Conservation (phyloP, 495 filamentous ascomycete species). For the Staphylotrichum longicolle region DNA sequence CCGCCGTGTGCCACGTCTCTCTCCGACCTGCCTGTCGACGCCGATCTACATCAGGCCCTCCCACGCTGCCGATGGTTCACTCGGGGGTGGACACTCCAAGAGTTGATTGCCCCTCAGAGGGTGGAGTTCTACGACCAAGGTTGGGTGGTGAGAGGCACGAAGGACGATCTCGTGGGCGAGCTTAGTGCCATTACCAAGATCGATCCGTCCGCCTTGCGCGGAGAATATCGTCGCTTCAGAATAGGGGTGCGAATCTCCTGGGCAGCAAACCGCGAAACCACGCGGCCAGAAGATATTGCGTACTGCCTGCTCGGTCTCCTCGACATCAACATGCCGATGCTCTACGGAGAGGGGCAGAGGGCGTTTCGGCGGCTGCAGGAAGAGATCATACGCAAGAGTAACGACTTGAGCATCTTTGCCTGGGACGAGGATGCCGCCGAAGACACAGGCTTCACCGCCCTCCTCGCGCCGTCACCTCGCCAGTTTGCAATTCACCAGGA, state of each 20-base stretch:
- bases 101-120: neutral
- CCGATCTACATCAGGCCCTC: neutral
- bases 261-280: neutral
- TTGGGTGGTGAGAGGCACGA: neutral
- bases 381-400: neutral
- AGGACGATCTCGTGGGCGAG: neutral
- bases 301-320: slow-evolving; percentile 4
- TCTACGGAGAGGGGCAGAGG: slow-evolving; percentile 5
- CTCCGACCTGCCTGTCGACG: neutral
- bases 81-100: neutral
- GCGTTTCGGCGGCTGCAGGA: slow-evolving; percentile 4
- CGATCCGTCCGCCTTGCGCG: neutral
- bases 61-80: neutral
- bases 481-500: neutral
- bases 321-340: neutral
- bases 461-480: neutral
- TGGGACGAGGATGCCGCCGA: neutral
- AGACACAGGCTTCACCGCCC: neutral
- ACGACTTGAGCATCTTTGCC: neutral
- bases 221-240: neutral
- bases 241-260: neutral
- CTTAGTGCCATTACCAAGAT: neutral
- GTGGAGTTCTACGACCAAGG: neutral
- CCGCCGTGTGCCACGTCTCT: neutral
- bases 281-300: neutral